Conservation (phyloP, 768 basidiomycete genomes). For the Naganishia friedmannii region DNA sequence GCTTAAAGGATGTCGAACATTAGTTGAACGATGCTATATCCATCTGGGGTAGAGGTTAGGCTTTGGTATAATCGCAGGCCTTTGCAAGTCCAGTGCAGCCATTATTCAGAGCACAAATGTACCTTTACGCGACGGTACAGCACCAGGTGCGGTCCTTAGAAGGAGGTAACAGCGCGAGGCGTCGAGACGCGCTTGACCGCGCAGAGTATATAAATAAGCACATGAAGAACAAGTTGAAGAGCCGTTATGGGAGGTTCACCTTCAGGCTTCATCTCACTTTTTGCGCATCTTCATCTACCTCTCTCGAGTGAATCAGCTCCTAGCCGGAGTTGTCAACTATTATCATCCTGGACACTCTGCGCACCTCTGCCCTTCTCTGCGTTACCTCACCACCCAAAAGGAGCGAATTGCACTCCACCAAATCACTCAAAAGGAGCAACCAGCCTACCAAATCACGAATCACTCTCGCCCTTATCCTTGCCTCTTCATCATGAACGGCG, state of each 20-base stretch:
- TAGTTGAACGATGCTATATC: too few species aligned
- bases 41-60: too few species aligned
- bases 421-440: too few species aligned
- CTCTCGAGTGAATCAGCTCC: background rate
- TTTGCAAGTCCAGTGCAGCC: too few species aligned
- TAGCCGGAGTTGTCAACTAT: background rate
- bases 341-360: background rate
- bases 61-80: too few species aligned
- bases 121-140: too few species aligned
- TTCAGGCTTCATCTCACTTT: background rate
- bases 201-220: background rate
- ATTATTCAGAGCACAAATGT: too few species aligned
- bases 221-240: background rate
- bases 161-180: too few species aligned
- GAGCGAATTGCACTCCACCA: background rate
- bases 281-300: background rate
- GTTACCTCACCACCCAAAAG: background rate
- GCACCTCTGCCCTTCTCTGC: background rate
- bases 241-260: background rate
- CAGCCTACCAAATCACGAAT: too few species aligned
- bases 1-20: too few species aligned
- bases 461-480: background rate
- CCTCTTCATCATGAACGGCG: constrained; percentile 11
- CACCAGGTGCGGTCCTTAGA: too few species aligned
- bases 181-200: background rate